Base-by-base conservation (phyloP, 75 land plant genomes). In the Selaginella moellendorffii region DNA sequence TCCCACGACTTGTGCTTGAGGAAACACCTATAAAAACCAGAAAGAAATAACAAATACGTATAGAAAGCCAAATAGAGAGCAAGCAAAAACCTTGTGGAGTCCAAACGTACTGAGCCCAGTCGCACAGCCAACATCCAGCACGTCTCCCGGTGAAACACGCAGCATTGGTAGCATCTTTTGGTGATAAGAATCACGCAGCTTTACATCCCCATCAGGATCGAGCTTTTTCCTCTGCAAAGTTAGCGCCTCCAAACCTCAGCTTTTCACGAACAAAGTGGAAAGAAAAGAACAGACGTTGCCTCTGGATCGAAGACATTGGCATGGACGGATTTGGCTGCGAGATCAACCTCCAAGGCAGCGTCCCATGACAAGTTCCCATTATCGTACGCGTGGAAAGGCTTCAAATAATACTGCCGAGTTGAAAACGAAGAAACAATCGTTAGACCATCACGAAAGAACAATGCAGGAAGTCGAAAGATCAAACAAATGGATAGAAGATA, bases 81-180 rank as follows among this genome's bases (percentile, higher is more conserved):
- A 56, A 56, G 8, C 9, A 46, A 22, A 26, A 63, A 77, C 79
- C 79, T 77, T 23, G 29, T 77, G 70, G 29, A 77, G 76, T 20
- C 76, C 79, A 77, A 77, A 77, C 24, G 79, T 73, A 65, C 79
- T 77, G 20, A 77, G 71, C 29, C 79, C 79, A 0, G 79, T 63
- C 62, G 76, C 75, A 72, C 79, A 77, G 5, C 79, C 79, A 21
- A 77, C 36, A 27, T 77, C 79, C 25, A 77, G 69, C 30, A 77
- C 26, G 24, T 70, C 65, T 36, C 52, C 36, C 1, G 76, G 76
- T 24, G 31, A 72, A 66, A 23, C 31, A 36, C 68, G 27, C 17
- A 77, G 53, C 79, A 77, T 77, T 12, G 64, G 9, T 19, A 30
- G 59, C 42, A 77, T 54, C 42, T 72, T 76, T 54, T 68, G 71